Conservation (phyloP, 805 yeast genomes). For the Blastobotrys robertii region DNA sequence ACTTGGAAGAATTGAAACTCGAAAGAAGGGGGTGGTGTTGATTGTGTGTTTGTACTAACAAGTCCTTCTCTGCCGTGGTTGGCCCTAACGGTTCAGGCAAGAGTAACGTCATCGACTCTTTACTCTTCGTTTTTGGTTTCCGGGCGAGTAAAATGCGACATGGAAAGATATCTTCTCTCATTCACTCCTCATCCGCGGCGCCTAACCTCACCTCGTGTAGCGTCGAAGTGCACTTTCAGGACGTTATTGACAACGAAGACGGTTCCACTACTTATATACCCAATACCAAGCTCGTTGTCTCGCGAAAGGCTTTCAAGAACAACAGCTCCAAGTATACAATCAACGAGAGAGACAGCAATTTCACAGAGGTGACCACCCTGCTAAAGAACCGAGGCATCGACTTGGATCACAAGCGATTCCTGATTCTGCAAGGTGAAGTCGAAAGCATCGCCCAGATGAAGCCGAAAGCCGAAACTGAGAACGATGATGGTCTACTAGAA, state of each 20-base stretch:
- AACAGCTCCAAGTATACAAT: constrained; percentile 73
- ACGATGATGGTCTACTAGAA: constrained; percentile 89
- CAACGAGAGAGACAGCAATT: constrained; percentile 58
- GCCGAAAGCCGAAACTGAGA: constrained; percentile 86
- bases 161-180: constrained; percentile 81
- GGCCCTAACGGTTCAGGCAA: constrained; percentile 99
- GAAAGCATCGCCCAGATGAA: constrained; percentile 98
- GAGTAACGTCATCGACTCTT: constrained; percentile 93
- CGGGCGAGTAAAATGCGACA: constrained; percentile 96
- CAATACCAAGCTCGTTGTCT: constrained; percentile 52
- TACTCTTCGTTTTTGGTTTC: constrained; percentile 94
- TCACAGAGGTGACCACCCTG: constrained; percentile 66
- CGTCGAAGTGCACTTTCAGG: constrained; percentile 82
- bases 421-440: constrained; percentile 95
- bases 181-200: constrained; percentile 76
- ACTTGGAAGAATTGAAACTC: not conserved
- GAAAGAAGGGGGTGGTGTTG: too few relatives aligned
- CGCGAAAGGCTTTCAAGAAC: constrained; percentile 70
- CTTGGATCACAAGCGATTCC: constrained; percentile 85
- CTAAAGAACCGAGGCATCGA: constrained; percentile 81
- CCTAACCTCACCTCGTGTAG: constrained; percentile 65
- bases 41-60: constrained; percentile 4
- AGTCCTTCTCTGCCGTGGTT: constrained; percentile 91
- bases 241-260: constrained; percentile 51
- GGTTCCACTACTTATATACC: constrained; percentile 39